A percentile compares a stretch with the other conserved stretches of the same genome.
Conservation (phyloP, 371 early-diverging fungal genomes). For the Rhizopus sp. region DNA sequence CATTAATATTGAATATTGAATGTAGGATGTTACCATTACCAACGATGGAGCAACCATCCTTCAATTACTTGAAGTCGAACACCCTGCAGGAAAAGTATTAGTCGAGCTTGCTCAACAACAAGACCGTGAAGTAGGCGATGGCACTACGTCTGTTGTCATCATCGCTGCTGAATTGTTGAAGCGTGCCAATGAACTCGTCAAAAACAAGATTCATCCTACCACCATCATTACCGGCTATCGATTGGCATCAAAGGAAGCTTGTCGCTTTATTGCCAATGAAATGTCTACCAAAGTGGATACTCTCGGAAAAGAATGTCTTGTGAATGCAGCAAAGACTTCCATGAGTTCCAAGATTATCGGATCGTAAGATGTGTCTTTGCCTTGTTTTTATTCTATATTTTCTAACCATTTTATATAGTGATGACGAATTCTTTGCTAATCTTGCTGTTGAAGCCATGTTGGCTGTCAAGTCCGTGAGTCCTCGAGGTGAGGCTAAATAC, state of each 20-base stretch:
- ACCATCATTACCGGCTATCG: constrained; percentile 99
- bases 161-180: constrained; percentile 98
- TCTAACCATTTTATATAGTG: constrained; percentile 48
- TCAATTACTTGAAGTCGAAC: constrained; percentile 95
- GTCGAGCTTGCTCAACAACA: constrained; percentile 99
- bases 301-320: constrained; percentile 90
- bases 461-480: constrained; percentile 88
- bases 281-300: constrained; percentile 94
- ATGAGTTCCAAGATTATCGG: constrained; percentile 99
- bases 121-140: constrained; percentile 99
- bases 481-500: constrained; percentile 91
- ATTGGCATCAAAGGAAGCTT: constrained; percentile 97
- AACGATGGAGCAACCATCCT: constrained; percentile 99
- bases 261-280: constrained; percentile 97
- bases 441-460: constrained; percentile 96
- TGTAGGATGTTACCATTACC: constrained; percentile 98
- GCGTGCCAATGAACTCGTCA: constrained; percentile 96
- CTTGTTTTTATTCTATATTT: not conserved
- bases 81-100: constrained; percentile 97
- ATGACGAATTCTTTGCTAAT: constrained; percentile 95
- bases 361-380: constrained; percentile 54
- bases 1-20: not conserved
- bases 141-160: constrained; percentile 99
- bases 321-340: constrained; percentile 97
- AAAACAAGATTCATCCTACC: constrained; percentile 98